Evolutionary conservation across 2,329 filamentous ascomycete genomes (phyloP).

Genomic region (Calonectria honghensis): DNA sequence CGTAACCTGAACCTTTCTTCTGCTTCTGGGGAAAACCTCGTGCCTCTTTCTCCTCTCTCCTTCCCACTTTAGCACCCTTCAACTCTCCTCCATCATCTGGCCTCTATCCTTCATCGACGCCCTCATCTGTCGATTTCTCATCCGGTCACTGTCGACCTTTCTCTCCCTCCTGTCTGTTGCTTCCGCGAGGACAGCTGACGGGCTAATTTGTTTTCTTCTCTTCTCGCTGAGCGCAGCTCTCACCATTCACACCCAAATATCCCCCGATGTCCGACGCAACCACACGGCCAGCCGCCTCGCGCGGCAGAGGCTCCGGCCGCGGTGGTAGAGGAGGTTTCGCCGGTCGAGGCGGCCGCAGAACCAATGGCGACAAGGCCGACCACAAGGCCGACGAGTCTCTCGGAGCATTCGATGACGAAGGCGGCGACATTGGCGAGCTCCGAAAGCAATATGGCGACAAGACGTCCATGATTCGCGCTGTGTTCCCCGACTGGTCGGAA

Average conservation of each 20-base stretch:
- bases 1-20: slow-evolving; percentile 61
- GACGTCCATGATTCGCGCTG: slow-evolving; percentile 88
- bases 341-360: slow-evolving; percentile 82
- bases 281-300: slow-evolving; percentile 86
- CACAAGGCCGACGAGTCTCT: slow-evolving; percentile 76
- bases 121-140: slow-evolving; percentile 56
- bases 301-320: slow-evolving; percentile 92
- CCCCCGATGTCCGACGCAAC: slow-evolving; percentile 94
- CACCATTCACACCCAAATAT: slow-evolving; percentile 59
- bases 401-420: slow-evolving; percentile 83
- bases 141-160: slow-evolving; percentile 56
- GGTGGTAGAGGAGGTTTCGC: slow-evolving; percentile 87
- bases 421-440: slow-evolving; percentile 88
- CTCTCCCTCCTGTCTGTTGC: slow-evolving; percentile 58
- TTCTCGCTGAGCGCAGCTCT: slow-evolving; percentile 57
- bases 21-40: slow-evolving; percentile 63
- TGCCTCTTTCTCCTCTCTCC: slow-evolving; percentile 55
- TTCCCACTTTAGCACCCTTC: slow-evolving; percentile 53
- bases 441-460: slow-evolving; percentile 91
- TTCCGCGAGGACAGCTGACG: slow-evolving; percentile 63
- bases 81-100: slow-evolving; percentile 55
- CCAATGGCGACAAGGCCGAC: slow-evolving; percentile 82
- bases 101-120: slow-evolving; percentile 55
- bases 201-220: slow-evolving; percentile 57
- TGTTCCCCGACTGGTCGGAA: slow-evolving; percentile 97